Percentiles rank a stretch among this genome's conserved stretches.
Evolutionary conservation across 805 yeast genomes (phyloP).

Genomic region (Candida hispaniensis): DNA sequence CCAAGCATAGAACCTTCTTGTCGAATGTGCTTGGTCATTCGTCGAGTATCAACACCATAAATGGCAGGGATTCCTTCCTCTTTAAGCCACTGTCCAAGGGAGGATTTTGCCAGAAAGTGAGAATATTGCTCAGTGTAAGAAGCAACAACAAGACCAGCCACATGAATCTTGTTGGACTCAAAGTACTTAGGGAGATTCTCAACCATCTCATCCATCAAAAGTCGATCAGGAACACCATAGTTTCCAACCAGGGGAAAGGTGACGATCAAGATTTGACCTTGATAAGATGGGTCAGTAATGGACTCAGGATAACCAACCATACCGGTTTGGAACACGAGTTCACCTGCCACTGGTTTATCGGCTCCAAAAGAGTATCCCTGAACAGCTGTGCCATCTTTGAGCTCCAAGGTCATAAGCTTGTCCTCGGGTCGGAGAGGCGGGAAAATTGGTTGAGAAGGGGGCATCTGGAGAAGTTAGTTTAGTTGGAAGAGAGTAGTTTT

Average conservation of each 20-base stretch:
- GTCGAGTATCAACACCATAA: conserved; percentile 95
- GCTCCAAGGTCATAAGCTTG: conserved; percentile 76
- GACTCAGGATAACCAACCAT: conserved; percentile 99
- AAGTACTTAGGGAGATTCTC: conserved; percentile 79
- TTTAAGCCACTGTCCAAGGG: conserved; percentile 88
- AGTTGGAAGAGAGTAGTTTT: not conserved
- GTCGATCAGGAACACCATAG: conserved; percentile 96
- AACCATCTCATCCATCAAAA: conserved; percentile 59
- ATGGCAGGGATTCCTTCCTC: conserved; percentile 89
- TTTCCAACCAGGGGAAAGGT: conserved; percentile 96
- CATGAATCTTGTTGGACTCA: conserved; percentile 84
- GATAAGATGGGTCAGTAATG: conserved; percentile 95
- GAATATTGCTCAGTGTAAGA: conserved; percentile 94
- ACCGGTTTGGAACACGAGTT: conserved; percentile 97
- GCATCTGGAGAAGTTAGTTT: conserved; percentile 14
- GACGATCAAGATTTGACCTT: conserved; percentile 92
- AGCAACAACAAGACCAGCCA: conserved; percentile 94
- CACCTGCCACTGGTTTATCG: conserved; percentile 80
- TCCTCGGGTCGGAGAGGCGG: conserved; percentile 82
- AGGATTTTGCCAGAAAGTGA: conserved; percentile 85
- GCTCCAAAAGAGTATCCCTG: conserved; percentile 99
- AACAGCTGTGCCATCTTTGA: conserved; percentile 72
- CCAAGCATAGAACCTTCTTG: conserved; percentile 89
- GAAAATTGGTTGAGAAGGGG: conserved; percentile 63
- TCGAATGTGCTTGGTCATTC: conserved; percentile 86